A percentile compares a stretch with the other conserved stretches of the same genome.
Conservation (phyloP, 1,284 basidiomycete genomes). For the Cryptococcus sp. region DNA sequence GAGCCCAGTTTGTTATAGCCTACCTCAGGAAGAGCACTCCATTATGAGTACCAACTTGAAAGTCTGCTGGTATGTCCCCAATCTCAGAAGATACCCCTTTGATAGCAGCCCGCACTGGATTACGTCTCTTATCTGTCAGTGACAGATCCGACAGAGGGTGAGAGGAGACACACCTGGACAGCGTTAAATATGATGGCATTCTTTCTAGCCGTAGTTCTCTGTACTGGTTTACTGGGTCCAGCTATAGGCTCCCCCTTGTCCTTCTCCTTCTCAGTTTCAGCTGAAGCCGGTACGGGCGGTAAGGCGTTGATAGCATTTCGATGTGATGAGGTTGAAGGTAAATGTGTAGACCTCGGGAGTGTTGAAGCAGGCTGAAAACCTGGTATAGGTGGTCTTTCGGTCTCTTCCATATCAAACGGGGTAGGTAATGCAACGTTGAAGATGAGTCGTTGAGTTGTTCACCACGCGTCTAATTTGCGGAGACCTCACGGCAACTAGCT, state of each 20-base stretch:
- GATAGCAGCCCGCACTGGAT: slow-evolving; percentile 79
- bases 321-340: slow-evolving; percentile 11
- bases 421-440: neutral
- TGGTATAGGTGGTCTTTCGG: slow-evolving; percentile 5
- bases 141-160: neutral
- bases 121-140: slow-evolving; percentile 62
- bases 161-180: slow-evolving; percentile 58
- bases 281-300: slow-evolving; percentile 5
- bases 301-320: slow-evolving; percentile 20
- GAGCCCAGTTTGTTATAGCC: slow-evolving; percentile 5
- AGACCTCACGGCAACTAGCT: too few relatives aligned
- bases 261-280: slow-evolving; percentile 1
- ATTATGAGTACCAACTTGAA: slow-evolving; percentile 91
- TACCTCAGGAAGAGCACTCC: slow-evolving; percentile 89
- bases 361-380: slow-evolving; percentile 24
- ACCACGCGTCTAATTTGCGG: too few relatives aligned
- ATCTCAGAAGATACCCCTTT: slow-evolving; percentile 90
- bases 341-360: slow-evolving; percentile 4
- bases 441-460: neutral
- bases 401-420: neutral
- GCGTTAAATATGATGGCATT: slow-evolving; percentile 66
- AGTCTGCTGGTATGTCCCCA: slow-evolving; percentile 88
- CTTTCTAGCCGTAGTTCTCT: slow-evolving; percentile 37
- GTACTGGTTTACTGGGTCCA: slow-evolving; percentile 17
- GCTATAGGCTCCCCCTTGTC: neutral